phyloP scores from a whole-genome alignment of 306 rosid genomes.

The Parietaria judaica region DNA sequence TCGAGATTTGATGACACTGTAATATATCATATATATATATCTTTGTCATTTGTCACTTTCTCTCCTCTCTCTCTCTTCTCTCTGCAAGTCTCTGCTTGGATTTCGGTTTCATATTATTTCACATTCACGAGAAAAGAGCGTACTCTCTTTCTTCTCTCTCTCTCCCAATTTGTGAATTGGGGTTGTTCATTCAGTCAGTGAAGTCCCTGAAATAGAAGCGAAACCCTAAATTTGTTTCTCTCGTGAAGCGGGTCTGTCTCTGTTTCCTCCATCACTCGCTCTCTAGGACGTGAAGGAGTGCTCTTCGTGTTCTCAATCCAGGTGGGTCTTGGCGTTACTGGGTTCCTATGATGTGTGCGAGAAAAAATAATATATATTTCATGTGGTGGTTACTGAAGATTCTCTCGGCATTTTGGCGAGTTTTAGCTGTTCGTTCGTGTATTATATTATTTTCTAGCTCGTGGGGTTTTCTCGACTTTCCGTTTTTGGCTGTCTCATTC shows the following conservation, averaged over 20 bases:
- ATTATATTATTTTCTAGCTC: conserved; percentile 6
- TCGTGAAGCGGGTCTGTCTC: conserved; percentile 13
- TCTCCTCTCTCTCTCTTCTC: conserved; percentile 4
- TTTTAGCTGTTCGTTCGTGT: neutral
- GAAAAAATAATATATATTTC: neutral
- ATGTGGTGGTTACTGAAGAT: neutral
- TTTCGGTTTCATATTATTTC: neutral
- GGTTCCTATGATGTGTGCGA: neutral
- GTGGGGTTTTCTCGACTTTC: neutral
- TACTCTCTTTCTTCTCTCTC: conserved; percentile 2
- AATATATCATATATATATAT: neutral
- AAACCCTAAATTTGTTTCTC: conserved; percentile 7
- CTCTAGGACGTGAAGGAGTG: conserved; percentile 11
- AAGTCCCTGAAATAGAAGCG: neutral
- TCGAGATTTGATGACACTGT: neutral
- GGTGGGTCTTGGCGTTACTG: conserved; percentile 12
- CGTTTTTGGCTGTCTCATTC: neutral
- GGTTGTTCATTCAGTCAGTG: neutral
- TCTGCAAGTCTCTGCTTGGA: neutral
- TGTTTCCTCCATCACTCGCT: neutral
- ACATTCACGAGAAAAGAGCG: conserved; percentile 1
- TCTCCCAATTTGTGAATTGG: neutral
- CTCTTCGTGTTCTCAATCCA: conserved; percentile 8
- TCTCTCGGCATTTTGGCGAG: neutral
- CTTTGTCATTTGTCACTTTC: conserved; percentile 2